These are phyloP conservation scores for Pythium rishiriense DNA, from an alignment of 352 stramenopile species.

Conservation along the genomic window DNA sequence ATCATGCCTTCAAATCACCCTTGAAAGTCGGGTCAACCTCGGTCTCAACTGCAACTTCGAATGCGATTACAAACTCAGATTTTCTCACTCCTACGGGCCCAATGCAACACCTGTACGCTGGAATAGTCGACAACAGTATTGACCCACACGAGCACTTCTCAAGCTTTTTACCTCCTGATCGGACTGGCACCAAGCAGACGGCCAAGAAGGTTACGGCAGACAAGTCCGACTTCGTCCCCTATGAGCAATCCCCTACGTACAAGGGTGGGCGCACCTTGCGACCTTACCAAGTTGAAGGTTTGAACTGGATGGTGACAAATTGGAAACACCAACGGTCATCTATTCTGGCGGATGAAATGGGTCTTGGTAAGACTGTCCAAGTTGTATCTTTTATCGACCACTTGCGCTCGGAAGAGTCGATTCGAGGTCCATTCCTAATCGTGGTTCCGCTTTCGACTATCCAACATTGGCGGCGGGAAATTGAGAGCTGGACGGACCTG, in stretches of 20 bases:
- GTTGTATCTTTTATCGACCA: slow-evolving; percentile 93
- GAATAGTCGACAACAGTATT: slow-evolving; percentile 89
- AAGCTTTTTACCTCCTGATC: slow-evolving; percentile 72
- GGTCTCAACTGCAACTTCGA: slow-evolving; percentile 24
- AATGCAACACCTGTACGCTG: slow-evolving; percentile 87
- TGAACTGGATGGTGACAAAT: slow-evolving; percentile 90
- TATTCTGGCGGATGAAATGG: slow-evolving; percentile 92
- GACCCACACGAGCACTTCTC: slow-evolving; percentile 89
- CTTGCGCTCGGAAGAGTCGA: slow-evolving; percentile 77
- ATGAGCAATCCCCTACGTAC: slow-evolving; percentile 87
- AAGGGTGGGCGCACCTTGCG: slow-evolving; percentile 84
- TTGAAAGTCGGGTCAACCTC: slow-evolving; percentile 49
- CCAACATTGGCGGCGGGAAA: slow-evolving; percentile 87
- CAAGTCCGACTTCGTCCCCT: slow-evolving; percentile 83
- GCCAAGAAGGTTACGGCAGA: slow-evolving; percentile 17
- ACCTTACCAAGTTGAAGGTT: slow-evolving; percentile 82
- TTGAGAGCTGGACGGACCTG: slow-evolving; percentile 96
- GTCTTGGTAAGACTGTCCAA: slow-evolving; percentile 95
- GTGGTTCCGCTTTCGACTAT: slow-evolving; percentile 88
- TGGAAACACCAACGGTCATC: slow-evolving; percentile 88
- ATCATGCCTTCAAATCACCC: slow-evolving; percentile 59
- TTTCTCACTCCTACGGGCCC: slow-evolving; percentile 79
- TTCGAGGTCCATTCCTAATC: slow-evolving; percentile 83
- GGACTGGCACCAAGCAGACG: slow-evolving; percentile 19
- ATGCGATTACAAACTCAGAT: slow-evolving; percentile 39